Conservation (phyloP, 2,329 filamentous ascomycete species). For the Aspergillus uvarum region DNA sequence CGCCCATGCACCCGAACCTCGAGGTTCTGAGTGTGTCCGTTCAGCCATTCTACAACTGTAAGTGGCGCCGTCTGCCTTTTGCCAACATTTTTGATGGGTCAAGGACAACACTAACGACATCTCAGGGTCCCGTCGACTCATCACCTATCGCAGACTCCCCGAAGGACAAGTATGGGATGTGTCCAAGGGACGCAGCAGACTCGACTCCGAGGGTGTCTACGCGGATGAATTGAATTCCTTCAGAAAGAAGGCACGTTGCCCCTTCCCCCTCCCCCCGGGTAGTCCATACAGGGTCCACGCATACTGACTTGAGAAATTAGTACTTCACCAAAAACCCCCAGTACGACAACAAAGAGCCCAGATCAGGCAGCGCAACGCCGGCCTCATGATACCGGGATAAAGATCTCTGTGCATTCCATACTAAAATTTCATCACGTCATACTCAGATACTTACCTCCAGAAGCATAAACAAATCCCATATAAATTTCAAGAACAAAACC, state of each 20-base stretch:
- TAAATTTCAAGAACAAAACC: no score
- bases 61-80: slow-evolving; percentile 25
- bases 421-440: background rate
- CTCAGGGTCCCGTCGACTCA: slow-evolving; percentile 78
- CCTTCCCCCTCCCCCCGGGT: background rate
- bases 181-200: slow-evolving; percentile 34
- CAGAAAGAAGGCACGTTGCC: slow-evolving; percentile 49
- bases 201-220: slow-evolving; percentile 43
- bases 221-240: slow-evolving; percentile 70
- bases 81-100: background rate
- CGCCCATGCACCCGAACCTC: slow-evolving; percentile 75
- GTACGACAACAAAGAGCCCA: background rate
- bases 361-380: slow-evolving; percentile 6
- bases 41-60: slow-evolving; percentile 87
- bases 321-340: slow-evolving; percentile 17
- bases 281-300: no score
- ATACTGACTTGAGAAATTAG: slow-evolving; percentile 2
- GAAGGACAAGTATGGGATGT: slow-evolving; percentile 50
- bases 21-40: slow-evolving; percentile 73
- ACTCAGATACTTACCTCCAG: background rate
- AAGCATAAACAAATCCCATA: background rate
- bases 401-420: no score
- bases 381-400: slow-evolving; percentile 1
- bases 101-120: background rate
- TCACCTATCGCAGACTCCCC: slow-evolving; percentile 75